Percentiles rank a stretch among this genome's conserved stretches.
Evolutionary conservation across 2,329 filamentous ascomycete genomes (phyloP).

Genomic region (Aureobasidium mangrovei): DNA sequence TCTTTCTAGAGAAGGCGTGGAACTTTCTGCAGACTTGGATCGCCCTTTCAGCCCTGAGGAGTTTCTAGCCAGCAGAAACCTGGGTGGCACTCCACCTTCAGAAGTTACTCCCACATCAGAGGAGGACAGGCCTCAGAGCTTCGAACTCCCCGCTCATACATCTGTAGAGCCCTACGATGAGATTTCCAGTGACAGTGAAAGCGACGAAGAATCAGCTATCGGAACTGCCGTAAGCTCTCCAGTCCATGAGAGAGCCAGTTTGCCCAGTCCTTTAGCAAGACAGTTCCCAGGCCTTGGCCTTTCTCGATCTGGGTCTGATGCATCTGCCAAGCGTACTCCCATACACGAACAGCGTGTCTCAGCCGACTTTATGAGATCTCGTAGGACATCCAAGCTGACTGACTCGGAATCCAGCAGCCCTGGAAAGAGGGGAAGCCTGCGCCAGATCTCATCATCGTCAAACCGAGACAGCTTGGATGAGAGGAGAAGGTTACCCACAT

Average conservation of each 20-base stretch:
- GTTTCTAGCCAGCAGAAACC: constrained; percentile 7
- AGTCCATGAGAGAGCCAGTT: neutral
- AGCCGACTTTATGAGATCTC: neutral
- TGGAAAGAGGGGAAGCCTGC: neutral
- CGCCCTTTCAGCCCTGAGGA: constrained; percentile 9
- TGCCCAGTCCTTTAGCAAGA: neutral
- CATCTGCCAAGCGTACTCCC: neutral
- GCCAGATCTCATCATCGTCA: neutral
- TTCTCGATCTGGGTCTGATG: neutral
- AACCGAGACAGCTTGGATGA: constrained; percentile 6
- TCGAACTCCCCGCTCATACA: neutral
- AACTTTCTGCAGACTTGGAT: neutral
- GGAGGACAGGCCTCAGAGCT: neutral
- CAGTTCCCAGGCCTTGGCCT: constrained; percentile 6
- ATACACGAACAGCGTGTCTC: constrained; percentile 1
- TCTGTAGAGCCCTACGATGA: neutral
- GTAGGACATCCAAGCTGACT: neutral
- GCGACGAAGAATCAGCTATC: neutral
- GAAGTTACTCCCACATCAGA: neutral
- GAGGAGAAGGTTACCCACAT: neutral
- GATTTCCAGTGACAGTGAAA: neutral
- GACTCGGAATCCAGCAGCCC: neutral
- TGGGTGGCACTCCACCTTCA: neutral
- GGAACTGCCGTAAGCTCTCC: neutral
- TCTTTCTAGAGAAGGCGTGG: constrained; percentile 3